A percentile compares a stretch with the other conserved stretches of the same genome.
Conservation (phyloP, 805 yeast species). For the Saccharomycopsis malanga region DNA sequence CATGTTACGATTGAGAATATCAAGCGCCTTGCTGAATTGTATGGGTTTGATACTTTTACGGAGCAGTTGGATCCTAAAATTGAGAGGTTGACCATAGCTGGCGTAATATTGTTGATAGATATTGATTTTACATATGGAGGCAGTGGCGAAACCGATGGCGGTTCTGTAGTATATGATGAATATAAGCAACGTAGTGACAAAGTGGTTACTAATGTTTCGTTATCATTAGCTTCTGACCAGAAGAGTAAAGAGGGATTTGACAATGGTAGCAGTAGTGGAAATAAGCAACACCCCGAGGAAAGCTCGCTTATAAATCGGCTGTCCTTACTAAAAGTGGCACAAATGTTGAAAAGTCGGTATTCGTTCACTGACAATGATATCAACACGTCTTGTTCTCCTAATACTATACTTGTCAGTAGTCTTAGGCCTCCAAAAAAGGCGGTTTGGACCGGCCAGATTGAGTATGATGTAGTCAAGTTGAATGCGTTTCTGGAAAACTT, state of each 20-base stretch:
- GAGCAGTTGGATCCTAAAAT: constrained; percentile 11
- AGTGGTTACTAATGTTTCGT: constrained; percentile 27
- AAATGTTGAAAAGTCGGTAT: constrained; percentile 10
- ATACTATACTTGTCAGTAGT: constrained; percentile 6
- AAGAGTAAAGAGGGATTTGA: not conserved
- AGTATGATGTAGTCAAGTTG: constrained; percentile 12
- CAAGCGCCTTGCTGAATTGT: constrained; percentile 15
- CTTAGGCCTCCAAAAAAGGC: not conserved
- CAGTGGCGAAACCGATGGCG: not conserved
- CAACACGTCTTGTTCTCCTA: not conserved
- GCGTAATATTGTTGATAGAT: constrained; percentile 32
- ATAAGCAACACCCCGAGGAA: no score
- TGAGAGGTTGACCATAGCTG: constrained; percentile 31
- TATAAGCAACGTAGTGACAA: not conserved
- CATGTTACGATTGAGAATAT: constrained; percentile 16
- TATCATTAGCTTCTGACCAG: constrained; percentile 23
- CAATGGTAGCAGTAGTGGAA: not conserved
- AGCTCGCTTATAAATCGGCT: no score
- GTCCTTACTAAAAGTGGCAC: not conserved
- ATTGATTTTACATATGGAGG: constrained; percentile 33
- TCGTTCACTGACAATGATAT: constrained; percentile 12
- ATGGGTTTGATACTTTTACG: constrained; percentile 19
- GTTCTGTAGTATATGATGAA: not conserved
- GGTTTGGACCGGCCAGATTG: not conserved
- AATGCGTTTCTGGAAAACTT: constrained; percentile 13